Evolutionary conservation across 2,329 filamentous ascomycete species (phyloP), one percentile per base, ranked within the genome.

Genomic region (Salinomyces thailandicus): DNA sequence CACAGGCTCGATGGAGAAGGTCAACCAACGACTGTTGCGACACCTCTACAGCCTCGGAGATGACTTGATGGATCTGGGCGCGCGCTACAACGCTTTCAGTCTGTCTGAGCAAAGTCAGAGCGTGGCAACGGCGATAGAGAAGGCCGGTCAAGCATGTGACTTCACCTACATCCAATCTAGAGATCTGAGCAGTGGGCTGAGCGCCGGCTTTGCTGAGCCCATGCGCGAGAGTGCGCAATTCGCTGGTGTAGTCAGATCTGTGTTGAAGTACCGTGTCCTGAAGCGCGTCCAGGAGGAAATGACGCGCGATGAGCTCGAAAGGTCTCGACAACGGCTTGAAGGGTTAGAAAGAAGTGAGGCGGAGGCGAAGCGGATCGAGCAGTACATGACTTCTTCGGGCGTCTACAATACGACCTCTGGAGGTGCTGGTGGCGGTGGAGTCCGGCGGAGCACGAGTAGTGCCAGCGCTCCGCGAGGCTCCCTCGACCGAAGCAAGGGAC

Each of bases 161-260:
- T 84, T 85, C 7, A 95, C 91, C 0, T 98, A 96, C 57, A 87
- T 98, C 46, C 86, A 85, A 7, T 96, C 89, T 0, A 85, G 93
- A 52, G 91, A 98, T 57, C 68, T 98, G 3, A 87, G 87, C 0
- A 78, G 77, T 2, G 81, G 82, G 0, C 66, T 98, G n/a, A 87
- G 87, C 14, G 87, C 89, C 20, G 91, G 78, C 47, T 98, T 98
- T 55, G 86, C 93, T 0, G 93, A 98, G 55, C 91, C 91, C 0
- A 95, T 98, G 85, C 77, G 93, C 37, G 91, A 98, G 63, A 93
- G 86, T 52, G 87, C 91, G 9, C 91, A 98, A 55, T 98, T 98
- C 58, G 91, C 91, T 0, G 85, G 91, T 8, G 85, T 98, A 1
- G 91, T 98, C 3, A 77, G 87, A 28, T 83, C 71, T 47, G 89